Percentiles rank a stretch among this genome's conserved stretches.
phyloP scores from a whole-genome alignment of 2,329 filamentous ascomycete genomes.

The Biscogniauxia mediterranea region DNA sequence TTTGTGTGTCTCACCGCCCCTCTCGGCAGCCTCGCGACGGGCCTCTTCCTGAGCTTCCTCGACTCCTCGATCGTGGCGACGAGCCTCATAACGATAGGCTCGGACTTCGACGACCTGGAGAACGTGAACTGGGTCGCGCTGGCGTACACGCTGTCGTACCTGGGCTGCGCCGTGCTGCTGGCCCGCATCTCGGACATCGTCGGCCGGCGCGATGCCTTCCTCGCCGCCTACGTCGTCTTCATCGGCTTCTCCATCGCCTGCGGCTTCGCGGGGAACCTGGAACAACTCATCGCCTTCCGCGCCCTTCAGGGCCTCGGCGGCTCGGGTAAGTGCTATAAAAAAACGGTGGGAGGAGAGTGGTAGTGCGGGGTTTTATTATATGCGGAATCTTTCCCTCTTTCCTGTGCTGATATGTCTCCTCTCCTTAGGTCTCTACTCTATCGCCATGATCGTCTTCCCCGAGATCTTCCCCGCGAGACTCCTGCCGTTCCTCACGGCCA shows the following conservation, averaged over 20 bases:
- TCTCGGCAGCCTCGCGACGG: slow-evolving; percentile 43
- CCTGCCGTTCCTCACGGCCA: slow-evolving; percentile 42
- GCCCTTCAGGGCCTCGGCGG: slow-evolving; percentile 52
- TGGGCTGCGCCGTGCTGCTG: slow-evolving; percentile 56
- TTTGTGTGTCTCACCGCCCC: too few species aligned
- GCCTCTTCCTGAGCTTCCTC: slow-evolving; percentile 57
- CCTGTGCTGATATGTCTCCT: slow-evolving; percentile 1
- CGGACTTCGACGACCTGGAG: slow-evolving; percentile 46
- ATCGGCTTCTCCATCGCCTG: slow-evolving; percentile 56
- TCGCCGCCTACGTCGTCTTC: slow-evolving; percentile 52
- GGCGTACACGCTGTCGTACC: slow-evolving; percentile 54
- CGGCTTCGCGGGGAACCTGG: slow-evolving; percentile 43
- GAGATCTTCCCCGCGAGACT: slow-evolving; percentile 45
- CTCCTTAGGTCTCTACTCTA: slow-evolving; percentile 47
- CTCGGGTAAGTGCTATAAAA: slow-evolving; percentile 38
- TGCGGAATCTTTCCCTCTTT: too few species aligned
- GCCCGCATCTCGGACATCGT: slow-evolving; percentile 54
- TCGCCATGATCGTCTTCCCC: slow-evolving; percentile 55
- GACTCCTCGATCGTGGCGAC: slow-evolving; percentile 61
- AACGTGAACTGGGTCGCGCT: slow-evolving; percentile 54
- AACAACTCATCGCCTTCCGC: slow-evolving; percentile 49
- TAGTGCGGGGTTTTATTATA: too few species aligned
- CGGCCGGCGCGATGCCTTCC: slow-evolving; percentile 51
- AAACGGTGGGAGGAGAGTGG: neutral
- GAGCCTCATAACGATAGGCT: slow-evolving; percentile 53